A percentile compares a stretch with the other conserved stretches of the same genome.
These are phyloP conservation scores for Stylonectria norvegica DNA, from an alignment of 2,329 filamentous ascomycete genomes.

Conservation along the genomic window DNA sequence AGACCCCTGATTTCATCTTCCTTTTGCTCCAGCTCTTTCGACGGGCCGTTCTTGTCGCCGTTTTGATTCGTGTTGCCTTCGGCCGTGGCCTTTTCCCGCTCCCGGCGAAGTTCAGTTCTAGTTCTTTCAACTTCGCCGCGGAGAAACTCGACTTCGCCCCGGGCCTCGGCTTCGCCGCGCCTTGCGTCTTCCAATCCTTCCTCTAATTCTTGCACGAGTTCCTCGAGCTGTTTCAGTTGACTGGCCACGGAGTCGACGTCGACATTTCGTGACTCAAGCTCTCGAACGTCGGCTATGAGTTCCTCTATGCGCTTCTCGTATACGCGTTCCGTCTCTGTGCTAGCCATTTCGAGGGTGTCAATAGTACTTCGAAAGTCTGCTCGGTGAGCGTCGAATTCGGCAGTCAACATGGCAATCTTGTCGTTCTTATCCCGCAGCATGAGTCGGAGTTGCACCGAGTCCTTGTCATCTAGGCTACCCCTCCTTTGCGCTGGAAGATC, in stretches of 20 bases:
- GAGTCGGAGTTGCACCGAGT: slow-evolving; percentile 73
- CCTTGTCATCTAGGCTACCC: slow-evolving; percentile 62
- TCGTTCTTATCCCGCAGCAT: slow-evolving; percentile 93
- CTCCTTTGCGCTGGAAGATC: slow-evolving; percentile 41
- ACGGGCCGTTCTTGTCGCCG: slow-evolving; percentile 45
- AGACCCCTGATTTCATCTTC: slow-evolving; percentile 96
- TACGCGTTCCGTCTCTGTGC: slow-evolving; percentile 90
- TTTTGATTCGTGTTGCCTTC: slow-evolving; percentile 33
- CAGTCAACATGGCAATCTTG: slow-evolving; percentile 86
- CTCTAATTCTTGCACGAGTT: slow-evolving; percentile 93
- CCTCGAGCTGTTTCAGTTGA: slow-evolving; percentile 92
- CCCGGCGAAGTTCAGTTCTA: slow-evolving; percentile 79
- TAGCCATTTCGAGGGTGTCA: slow-evolving; percentile 92
- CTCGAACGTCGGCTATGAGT: slow-evolving; percentile 76
- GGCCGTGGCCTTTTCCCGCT: slow-evolving; percentile 69
- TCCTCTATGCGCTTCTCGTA: slow-evolving; percentile 92
- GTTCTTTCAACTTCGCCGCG: slow-evolving; percentile 92
- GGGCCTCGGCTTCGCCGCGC: slow-evolving; percentile 88
- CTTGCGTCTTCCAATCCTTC: slow-evolving; percentile 94
- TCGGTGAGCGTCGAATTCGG: slow-evolving; percentile 90
- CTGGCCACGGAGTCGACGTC: slow-evolving; percentile 89
- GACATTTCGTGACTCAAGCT: slow-evolving; percentile 76
- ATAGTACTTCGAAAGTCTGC: slow-evolving; percentile 97
- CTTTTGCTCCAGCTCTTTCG: slow-evolving; percentile 84
- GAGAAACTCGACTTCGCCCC: slow-evolving; percentile 93